A percentile compares a stretch with the other conserved stretches of the same genome.
Conservation (phyloP, 371 early-diverging fungal genomes). For the Mucor circinelloides region DNA sequence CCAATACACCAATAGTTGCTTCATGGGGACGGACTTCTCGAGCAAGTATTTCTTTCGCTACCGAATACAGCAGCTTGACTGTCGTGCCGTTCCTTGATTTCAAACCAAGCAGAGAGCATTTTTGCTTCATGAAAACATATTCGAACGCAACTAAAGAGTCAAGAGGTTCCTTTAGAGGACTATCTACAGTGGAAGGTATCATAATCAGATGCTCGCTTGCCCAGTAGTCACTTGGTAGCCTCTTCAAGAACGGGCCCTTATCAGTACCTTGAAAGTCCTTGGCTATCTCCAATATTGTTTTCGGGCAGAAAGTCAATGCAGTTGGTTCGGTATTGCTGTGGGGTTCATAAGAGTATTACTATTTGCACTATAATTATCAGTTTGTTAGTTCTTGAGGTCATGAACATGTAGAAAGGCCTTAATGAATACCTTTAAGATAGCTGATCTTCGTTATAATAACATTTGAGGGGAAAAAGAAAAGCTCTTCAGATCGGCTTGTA, state of each 20-base stretch:
- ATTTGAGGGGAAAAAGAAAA: too few relatives aligned
- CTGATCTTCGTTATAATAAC: too few relatives aligned
- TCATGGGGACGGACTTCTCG: not conserved
- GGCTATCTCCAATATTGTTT: too few relatives aligned
- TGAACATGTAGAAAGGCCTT: too few relatives aligned
- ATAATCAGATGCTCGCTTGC: conserved; percentile 4
- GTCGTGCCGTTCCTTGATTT: conserved; percentile 7
- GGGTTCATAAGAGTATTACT: too few relatives aligned
- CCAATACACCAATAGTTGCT: not conserved
- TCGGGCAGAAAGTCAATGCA: too few relatives aligned
- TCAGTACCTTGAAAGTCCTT: too few relatives aligned
- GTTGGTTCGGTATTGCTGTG: too few relatives aligned
- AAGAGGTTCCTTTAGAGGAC: not conserved
- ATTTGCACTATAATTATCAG: too few relatives aligned
- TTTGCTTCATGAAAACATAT: conserved; percentile 16
- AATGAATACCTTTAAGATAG: too few relatives aligned
- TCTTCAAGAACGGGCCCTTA: conserved; percentile 12
- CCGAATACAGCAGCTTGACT: not conserved
- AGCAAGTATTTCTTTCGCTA: not conserved
- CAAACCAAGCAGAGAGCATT: conserved; percentile 16
- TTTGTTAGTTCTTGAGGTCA: too few relatives aligned
- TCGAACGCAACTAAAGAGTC: conserved; percentile 7
- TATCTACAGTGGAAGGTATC: conserved; percentile 2
- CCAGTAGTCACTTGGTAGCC: not conserved
- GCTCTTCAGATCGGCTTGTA: too few relatives aligned